These are phyloP conservation scores for Claviceps sorghi DNA, from an alignment of 2,329 filamentous ascomycete species.

Conservation along the genomic window DNA sequence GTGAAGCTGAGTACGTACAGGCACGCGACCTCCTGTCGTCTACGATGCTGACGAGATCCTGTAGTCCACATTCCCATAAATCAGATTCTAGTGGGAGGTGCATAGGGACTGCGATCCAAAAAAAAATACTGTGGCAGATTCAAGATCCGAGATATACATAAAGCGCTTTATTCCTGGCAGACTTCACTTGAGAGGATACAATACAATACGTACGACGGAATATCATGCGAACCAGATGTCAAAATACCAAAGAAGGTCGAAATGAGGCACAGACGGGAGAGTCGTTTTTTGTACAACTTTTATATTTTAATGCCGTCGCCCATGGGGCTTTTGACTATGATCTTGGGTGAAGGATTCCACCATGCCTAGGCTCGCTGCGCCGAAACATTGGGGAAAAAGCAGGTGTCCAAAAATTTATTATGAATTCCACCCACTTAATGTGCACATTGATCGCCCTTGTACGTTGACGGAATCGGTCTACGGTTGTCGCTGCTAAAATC, in stretches of 20 bases:
- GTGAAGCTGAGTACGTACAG: constrained; percentile 48
- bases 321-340: not conserved
- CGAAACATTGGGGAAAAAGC: not conserved
- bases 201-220: not conserved
- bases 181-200: not conserved
- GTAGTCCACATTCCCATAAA: constrained; percentile 55
- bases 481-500: not conserved
- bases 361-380: not conserved
- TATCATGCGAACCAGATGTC: not conserved
- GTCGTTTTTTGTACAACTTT: not conserved
- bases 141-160: not conserved
- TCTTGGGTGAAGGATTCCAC: not conserved
- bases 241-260: not conserved
- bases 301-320: not conserved
- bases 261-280: not conserved
- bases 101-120: constrained; percentile 25
- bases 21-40: not conserved
- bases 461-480: not conserved
- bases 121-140: not conserved
- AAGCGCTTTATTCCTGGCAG: not conserved
- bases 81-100: constrained; percentile 54
- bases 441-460: not conserved
- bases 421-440: not conserved
- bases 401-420: not conserved
- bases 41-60: not conserved